Base-by-base conservation (phyloP, 768 basidiomycete species). In the Lactarius akahatsu region DNA sequence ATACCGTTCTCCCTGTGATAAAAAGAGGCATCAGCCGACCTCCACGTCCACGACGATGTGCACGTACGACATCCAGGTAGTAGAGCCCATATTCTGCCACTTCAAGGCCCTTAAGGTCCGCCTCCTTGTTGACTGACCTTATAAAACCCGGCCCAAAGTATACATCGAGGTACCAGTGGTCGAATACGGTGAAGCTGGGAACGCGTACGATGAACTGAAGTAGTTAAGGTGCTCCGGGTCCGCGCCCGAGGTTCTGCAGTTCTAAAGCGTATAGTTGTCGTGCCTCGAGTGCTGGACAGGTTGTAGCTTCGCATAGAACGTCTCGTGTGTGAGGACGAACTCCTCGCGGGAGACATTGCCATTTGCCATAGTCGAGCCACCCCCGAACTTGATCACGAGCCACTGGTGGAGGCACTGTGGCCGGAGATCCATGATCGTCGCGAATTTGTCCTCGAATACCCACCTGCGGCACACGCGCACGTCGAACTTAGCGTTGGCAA, bases 241-340 rank as follows among this genome's bases (percentile, higher is more conserved):
- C 68, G 91, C 84, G 28, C 84, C 86, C 0, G 88, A 89, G 55
- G 85, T 85, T 38, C 87, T 87, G 69, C 91, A 91, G 74, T 91
- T 32, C 30, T 32, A 32, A 30, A 32, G 30, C 7, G 30, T 89
- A 72, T 91, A 91, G 71, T 89, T 88, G 79, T 92, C 91, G 71
- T 86, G 86, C 4, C 87, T 81, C 0, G 89, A 90, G 71, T 91
- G 92, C 74, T 91, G 86, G 91, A 91, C 43, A 91, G 76, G 20
- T 90, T 89, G 65, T 91, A 91, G 61, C 85, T 87, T 87, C 28
- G 90, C 90, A 72, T 91, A 86, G 78, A 92, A 91, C 70, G 92
- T 87, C 71, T 91, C 88, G 64, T 91, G 90, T 1, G 89, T 91
- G 57, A 92, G 79, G 3, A 91, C 91, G 79, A 92, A 91, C 89